Conservation (phyloP, 768 basidiomycete species). For the Mycena galopus region DNA sequence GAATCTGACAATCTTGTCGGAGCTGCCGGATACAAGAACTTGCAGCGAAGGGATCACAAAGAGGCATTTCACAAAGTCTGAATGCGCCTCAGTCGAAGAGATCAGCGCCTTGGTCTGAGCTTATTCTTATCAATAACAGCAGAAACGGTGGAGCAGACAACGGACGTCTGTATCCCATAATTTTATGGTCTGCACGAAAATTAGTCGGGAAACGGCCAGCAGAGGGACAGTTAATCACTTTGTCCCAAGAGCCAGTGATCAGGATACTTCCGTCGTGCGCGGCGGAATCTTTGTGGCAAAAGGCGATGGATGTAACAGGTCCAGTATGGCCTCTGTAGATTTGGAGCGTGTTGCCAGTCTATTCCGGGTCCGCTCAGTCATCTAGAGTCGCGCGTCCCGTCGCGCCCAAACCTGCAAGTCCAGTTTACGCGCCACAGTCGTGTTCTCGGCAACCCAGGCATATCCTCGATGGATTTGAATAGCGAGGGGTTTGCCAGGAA, state of each 20-base stretch:
- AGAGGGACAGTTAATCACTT: conserved; percentile 51
- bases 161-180: conserved; percentile 86
- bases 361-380: conserved; percentile 27
- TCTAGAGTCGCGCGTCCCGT: conserved; percentile 3
- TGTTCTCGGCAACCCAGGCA: conserved; percentile 93
- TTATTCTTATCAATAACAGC: conserved; percentile 8
- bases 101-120: conserved; percentile 77
- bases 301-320: conserved; percentile 87
- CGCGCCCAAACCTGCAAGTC: conserved; percentile 74
- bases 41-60: conserved; percentile 74
- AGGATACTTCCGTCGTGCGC: conserved; percentile 65
- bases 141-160: conserved; percentile 11
- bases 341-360: conserved; percentile 87
- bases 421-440: conserved; percentile 77
- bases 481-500: conserved; percentile 81
- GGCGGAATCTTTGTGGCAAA: conserved; percentile 61
- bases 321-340: conserved; percentile 88
- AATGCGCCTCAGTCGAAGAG: conserved; percentile 82
- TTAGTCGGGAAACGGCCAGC: background rate
- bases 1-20: conserved; percentile 89
- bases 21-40: conserved; percentile 87
- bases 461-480: conserved; percentile 73
- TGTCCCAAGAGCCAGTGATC: conserved; percentile 96
- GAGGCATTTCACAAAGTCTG: conserved; percentile 92
- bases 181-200: conserved; percentile 77